Evolutionary conservation across 2,329 filamentous ascomycete genomes (phyloP).

Genomic region (Neopestalotiopsis clavispora): DNA sequence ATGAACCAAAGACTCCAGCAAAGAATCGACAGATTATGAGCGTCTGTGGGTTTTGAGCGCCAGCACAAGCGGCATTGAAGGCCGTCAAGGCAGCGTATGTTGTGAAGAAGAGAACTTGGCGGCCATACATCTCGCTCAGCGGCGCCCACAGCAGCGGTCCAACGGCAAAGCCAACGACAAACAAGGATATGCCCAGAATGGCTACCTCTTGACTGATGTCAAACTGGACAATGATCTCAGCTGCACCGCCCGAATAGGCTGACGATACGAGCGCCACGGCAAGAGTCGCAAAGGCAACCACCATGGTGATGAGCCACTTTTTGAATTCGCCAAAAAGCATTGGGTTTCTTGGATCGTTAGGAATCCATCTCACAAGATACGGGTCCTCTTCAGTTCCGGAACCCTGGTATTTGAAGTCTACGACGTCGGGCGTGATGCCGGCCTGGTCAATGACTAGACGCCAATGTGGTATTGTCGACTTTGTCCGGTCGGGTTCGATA

Average conservation of each 20-base stretch:
- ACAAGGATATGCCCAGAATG: background rate
- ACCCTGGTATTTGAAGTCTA: background rate
- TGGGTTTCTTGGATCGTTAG: background rate
- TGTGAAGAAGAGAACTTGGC: conserved; percentile 41
- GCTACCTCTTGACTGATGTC: background rate
- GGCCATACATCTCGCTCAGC: conserved; percentile 26
- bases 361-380: background rate
- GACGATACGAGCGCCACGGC: background rate
- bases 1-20: conserved; percentile 52
- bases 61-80: too few species aligned
- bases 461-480: too few species aligned
- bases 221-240: background rate
- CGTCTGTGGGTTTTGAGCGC: too few species aligned
- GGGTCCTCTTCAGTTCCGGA: background rate
- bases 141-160: conserved; percentile 45
- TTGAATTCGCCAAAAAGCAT: background rate
- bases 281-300: background rate
- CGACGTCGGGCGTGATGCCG: background rate
- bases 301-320: background rate
- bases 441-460: background rate
- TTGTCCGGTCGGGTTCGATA: too few species aligned
- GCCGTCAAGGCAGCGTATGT: conserved; percentile 14
- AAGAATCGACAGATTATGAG: conserved; percentile 53
- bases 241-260: background rate
- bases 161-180: conserved; percentile 54